Percentiles rank a stretch among this genome's conserved stretches.
These are phyloP conservation scores for Lactarius hengduanensis DNA, from an alignment of 768 basidiomycete species.

Conservation along the genomic window DNA sequence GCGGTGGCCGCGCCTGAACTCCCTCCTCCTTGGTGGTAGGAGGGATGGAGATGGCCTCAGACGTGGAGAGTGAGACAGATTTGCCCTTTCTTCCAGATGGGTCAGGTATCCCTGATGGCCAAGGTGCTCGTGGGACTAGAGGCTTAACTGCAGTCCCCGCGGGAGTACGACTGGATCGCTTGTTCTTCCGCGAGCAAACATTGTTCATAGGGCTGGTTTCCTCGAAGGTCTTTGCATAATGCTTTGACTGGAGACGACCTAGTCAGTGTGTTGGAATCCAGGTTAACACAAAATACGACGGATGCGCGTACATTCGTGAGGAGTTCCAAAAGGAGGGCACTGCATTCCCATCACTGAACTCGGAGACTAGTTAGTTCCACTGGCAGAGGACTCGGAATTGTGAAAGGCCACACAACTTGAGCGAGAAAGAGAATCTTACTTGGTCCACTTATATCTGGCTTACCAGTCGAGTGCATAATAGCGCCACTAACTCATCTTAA, in stretches of 20 bases:
- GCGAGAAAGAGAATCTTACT: too few relatives aligned
- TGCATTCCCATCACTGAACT: background rate
- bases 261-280: background rate
- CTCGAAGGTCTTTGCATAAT: background rate
- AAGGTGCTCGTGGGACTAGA: background rate
- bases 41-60: background rate
- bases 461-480: too few relatives aligned
- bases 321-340: background rate
- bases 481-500: too few relatives aligned
- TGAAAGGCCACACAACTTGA: too few relatives aligned
- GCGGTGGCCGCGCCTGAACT: background rate
- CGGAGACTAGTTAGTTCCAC: background rate
- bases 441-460: too few relatives aligned
- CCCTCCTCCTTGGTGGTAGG: background rate
- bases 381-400: too few relatives aligned
- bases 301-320: background rate
- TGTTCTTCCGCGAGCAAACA: background rate
- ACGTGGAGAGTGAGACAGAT: background rate
- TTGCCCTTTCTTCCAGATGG: background rate
- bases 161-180: background rate
- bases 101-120: background rate
- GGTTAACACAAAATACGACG: background rate
- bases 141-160: background rate
- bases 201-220: background rate
- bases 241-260: background rate